Percentiles rank a stretch among this genome's conserved stretches.
phyloP scores from a whole-genome alignment of 1,139 yeast species.

The Lodderomyces orthopsilosis region DNA sequence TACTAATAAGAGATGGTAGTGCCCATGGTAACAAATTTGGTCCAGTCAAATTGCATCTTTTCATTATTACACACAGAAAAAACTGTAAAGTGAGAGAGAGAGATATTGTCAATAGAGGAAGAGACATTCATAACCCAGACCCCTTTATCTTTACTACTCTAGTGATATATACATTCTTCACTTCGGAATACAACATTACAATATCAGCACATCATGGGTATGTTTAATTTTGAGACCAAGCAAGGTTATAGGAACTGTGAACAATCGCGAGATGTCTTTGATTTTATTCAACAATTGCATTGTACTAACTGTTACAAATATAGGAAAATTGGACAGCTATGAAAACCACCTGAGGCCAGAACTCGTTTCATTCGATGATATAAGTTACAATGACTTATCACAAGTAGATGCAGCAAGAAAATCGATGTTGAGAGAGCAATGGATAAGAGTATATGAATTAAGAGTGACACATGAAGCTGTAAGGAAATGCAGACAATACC shows the following conservation, averaged over 20 bases:
- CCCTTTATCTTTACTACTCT: background rate
- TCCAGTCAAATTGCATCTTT: conserved; percentile 20
- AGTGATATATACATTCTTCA: background rate
- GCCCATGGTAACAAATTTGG: conserved; percentile 6
- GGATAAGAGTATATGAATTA: conserved; percentile 68
- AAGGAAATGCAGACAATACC: conserved; percentile 73
- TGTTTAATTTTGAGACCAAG: background rate
- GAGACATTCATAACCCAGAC: too few species aligned
- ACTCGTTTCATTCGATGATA: conserved; percentile 79
- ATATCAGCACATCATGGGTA: background rate
- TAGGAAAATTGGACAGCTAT: conserved; percentile 30
- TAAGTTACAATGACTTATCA: conserved; percentile 65
- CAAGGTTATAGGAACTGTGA: too few species aligned
- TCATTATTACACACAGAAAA: conserved; percentile 6
- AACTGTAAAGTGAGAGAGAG: background rate
- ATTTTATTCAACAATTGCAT: background rate
- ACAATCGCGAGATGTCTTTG: background rate
- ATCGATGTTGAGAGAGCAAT: conserved; percentile 76
- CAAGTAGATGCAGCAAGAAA: conserved; percentile 73
- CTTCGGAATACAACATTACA: background rate
- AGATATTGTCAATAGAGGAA: too few species aligned
- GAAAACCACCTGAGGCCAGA: conserved; percentile 64
- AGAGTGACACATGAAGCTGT: conserved; percentile 71
- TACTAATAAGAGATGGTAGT: conserved; percentile 9
- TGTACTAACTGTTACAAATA: background rate